These are phyloP conservation scores for Epichloe sp. DNA, from an alignment of 2,329 filamentous ascomycete species.

Conservation along the genomic window DNA sequence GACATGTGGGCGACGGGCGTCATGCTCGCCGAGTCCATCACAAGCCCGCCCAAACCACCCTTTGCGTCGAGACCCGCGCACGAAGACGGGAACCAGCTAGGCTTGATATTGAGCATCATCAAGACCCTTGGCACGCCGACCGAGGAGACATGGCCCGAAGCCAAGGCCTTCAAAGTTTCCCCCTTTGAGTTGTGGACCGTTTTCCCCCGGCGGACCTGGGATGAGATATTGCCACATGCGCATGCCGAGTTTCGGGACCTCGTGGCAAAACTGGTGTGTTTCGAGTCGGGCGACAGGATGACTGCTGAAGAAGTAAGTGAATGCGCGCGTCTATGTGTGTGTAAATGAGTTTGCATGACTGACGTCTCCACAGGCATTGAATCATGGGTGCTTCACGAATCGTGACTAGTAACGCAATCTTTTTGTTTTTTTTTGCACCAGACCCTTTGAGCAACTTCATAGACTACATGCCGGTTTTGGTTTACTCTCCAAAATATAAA, in stretches of 20 bases:
- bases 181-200: conserved; percentile 85
- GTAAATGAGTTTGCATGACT: neutral
- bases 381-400: conserved; percentile 9
- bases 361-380: conserved; percentile 10
- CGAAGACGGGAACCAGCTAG: conserved; percentile 83
- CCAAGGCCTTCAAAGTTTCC: conserved; percentile 49
- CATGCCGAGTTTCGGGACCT: conserved; percentile 49
- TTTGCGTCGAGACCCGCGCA: conserved; percentile 64
- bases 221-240: conserved; percentile 50
- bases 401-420: neutral
- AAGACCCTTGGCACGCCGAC: conserved; percentile 81
- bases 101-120: conserved; percentile 85
- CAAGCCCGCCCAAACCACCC: conserved; percentile 42
- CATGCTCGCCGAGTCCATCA: conserved; percentile 65
- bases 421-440: too few relatives aligned
- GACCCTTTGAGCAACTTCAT: too few relatives aligned
- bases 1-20: conserved; percentile 87
- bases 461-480: too few relatives aligned
- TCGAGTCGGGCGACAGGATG: conserved; percentile 51
- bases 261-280: conserved; percentile 55
- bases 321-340: too few relatives aligned
- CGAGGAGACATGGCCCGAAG: conserved; percentile 71
- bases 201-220: conserved; percentile 58
- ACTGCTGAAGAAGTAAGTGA: conserved; percentile 39
- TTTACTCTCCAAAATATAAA: too few relatives aligned